A percentile compares a stretch with the other conserved stretches of the same genome.
phyloP scores from a whole-genome alignment of 2,329 filamentous ascomycete species.

The Bipolaris oryzae region DNA sequence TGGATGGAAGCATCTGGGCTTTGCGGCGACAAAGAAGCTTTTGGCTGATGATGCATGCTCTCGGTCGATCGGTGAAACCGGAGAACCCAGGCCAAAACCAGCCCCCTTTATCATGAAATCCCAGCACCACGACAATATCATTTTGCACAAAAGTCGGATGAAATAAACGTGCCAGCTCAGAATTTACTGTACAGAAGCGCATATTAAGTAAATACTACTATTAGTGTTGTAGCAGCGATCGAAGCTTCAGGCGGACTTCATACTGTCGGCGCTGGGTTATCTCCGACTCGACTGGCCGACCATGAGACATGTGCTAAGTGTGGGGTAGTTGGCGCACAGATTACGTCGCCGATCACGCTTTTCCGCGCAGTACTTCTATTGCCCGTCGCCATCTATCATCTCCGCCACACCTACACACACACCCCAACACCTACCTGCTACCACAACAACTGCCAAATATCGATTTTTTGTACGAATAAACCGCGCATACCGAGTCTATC shows the following conservation, averaged over 20 bases:
- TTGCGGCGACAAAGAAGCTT: constrained; percentile 10
- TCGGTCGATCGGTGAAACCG: too few species aligned
- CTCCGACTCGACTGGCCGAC: constrained; percentile 8
- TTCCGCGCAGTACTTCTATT: constrained; percentile 25
- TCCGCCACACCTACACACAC: constrained; percentile 28
- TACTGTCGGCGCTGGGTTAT: too few species aligned
- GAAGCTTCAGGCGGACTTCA: too few species aligned
- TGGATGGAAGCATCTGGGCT: constrained; percentile 1
- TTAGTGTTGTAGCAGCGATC: too few species aligned
- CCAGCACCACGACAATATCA: too few species aligned
- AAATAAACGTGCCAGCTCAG: too few species aligned
- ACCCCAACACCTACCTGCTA: constrained; percentile 18
- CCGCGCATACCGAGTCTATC: constrained; percentile 30
- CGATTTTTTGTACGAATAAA: constrained; percentile 3
- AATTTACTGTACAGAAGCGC: too few species aligned
- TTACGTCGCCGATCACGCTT: constrained; percentile 35
- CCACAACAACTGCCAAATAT: constrained; percentile 2
- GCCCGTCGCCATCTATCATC: constrained; percentile 30
- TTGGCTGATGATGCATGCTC: not conserved
- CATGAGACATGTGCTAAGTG: constrained; percentile 21
- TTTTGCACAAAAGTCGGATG: too few species aligned
- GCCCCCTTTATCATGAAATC: too few species aligned
- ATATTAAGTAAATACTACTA: too few species aligned
- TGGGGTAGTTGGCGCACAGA: constrained; percentile 29
- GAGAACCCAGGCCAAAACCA: too few species aligned